phyloP scores from a whole-genome alignment of 1,284 basidiomycete species.

The Apiotrichum gamsii region DNA sequence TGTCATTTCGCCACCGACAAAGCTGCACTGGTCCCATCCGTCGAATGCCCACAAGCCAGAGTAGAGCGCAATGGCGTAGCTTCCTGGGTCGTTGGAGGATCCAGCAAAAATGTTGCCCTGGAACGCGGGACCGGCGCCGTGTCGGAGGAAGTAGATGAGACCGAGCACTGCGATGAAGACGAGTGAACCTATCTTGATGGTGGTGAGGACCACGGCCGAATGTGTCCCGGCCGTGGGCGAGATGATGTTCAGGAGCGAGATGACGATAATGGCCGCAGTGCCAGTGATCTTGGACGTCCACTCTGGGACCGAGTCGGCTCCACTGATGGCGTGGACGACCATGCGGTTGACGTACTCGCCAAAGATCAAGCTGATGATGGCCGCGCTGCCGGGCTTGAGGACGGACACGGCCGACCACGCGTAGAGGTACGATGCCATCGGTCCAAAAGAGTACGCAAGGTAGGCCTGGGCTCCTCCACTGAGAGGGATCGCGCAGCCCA shows the following conservation, averaged over 20 bases:
- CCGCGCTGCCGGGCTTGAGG: slow-evolving; percentile 59
- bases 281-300: slow-evolving; percentile 93
- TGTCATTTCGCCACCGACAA: slow-evolving; percentile 86
- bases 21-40: slow-evolving; percentile 64
- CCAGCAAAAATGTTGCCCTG: slow-evolving; percentile 59
- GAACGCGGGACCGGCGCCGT: slow-evolving; percentile 39
- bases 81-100: slow-evolving; percentile 68
- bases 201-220: slow-evolving; percentile 76
- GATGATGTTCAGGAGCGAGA: slow-evolving; percentile 70
- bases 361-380: slow-evolving; percentile 54
- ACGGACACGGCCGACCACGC: slow-evolving; percentile 86
- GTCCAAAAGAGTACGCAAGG: slow-evolving; percentile 81
- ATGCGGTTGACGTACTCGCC: slow-evolving; percentile 73
- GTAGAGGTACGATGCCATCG: slow-evolving; percentile 76
- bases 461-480: slow-evolving; percentile 88
- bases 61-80: slow-evolving; percentile 89
- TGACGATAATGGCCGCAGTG: slow-evolving; percentile 61
- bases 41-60: slow-evolving; percentile 94
- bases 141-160: slow-evolving; percentile 36
- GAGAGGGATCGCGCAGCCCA: slow-evolving; percentile 53
- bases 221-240: slow-evolving; percentile 73
- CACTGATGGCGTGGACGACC: slow-evolving; percentile 45
- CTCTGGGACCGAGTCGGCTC: slow-evolving; percentile 63
- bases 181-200: slow-evolving; percentile 59
- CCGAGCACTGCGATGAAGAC: slow-evolving; percentile 48